Percentiles rank a stretch among this genome's conserved stretches.
phyloP scores from a whole-genome alignment of 1,284 basidiomycete genomes.

The Coriolopsis trogii region DNA sequence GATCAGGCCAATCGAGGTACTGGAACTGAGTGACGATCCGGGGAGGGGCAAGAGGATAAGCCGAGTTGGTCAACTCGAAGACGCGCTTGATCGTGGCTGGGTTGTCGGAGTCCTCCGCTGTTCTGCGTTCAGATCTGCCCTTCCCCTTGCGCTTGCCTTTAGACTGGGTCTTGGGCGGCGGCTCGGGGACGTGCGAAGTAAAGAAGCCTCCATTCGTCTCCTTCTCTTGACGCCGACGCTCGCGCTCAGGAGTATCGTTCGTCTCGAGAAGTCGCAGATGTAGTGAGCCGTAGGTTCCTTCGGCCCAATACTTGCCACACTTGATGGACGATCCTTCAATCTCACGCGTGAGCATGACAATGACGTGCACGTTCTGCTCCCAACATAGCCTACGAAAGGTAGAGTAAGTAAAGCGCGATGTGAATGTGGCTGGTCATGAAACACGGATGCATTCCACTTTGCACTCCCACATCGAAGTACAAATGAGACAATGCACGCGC shows the following conservation, averaged over 20 bases:
- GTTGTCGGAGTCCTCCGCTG: constrained; percentile 26
- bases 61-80: constrained; percentile 68
- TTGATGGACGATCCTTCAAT: constrained; percentile 89
- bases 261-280: constrained; percentile 66
- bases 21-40: constrained; percentile 81
- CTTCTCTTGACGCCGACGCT: constrained; percentile 31
- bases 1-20: constrained; percentile 92
- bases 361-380: constrained; percentile 81
- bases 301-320: constrained; percentile 91
- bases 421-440: too few relatives aligned
- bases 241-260: constrained; percentile 39
- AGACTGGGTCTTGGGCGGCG: constrained; percentile 12
- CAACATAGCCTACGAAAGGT: constrained; percentile 65
- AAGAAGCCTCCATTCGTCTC: constrained; percentile 37
- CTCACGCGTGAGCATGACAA: constrained; percentile 91
- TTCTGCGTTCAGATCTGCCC: neutral
- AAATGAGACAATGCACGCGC: too few relatives aligned
- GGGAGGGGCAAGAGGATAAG: constrained; percentile 58
- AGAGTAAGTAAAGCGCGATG: neutral
- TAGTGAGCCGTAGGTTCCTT: constrained; percentile 72
- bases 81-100: constrained; percentile 62
- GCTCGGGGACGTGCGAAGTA: constrained; percentile 22
- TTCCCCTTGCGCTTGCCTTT: constrained; percentile 10
- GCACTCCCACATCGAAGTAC: too few relatives aligned
- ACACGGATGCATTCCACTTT: too few relatives aligned